These are phyloP conservation scores for Suillus ampliporus DNA, from an alignment of 768 basidiomycete genomes.

Conservation along the genomic window DNA sequence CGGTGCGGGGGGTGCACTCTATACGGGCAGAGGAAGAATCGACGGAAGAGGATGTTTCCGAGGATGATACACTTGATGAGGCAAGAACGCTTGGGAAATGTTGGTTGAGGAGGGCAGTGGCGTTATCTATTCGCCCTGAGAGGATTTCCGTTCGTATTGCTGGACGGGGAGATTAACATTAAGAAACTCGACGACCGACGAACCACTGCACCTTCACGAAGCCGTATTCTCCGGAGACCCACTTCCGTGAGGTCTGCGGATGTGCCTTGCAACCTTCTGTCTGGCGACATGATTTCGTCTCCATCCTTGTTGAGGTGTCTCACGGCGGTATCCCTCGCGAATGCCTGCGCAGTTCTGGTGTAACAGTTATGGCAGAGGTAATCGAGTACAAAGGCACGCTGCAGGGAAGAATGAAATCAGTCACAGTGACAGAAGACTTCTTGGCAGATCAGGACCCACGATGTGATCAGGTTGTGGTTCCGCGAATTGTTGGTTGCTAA, in stretches of 20 bases:
- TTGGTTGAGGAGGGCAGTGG: constrained; percentile 64
- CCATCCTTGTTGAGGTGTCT: constrained; percentile 72
- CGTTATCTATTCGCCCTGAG: constrained; percentile 75
- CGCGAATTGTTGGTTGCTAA: constrained; percentile 30
- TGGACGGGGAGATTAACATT: constrained; percentile 35
- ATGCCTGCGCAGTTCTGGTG: constrained; percentile 71
- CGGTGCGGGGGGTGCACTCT: constrained; percentile 61
- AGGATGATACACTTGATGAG: constrained; percentile 21
- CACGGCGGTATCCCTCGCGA: constrained; percentile 65
- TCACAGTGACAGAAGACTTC: not conserved
- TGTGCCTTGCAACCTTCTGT: constrained; percentile 24
- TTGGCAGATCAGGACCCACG: constrained; percentile 36
- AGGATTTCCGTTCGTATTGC: constrained; percentile 76
- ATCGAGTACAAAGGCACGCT: constrained; percentile 76
- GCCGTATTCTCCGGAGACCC: constrained; percentile 50
- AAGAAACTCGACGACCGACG: constrained; percentile 1
- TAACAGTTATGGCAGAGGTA: constrained; percentile 80
- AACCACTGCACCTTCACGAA: constrained; percentile 56
- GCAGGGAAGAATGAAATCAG: constrained; percentile 7
- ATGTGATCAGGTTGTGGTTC: constrained; percentile 50
- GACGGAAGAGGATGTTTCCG: constrained; percentile 22
- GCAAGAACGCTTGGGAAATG: constrained; percentile 79
- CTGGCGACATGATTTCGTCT: constrained; percentile 56
- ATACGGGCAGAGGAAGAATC: constrained; percentile 40
- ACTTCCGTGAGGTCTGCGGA: constrained; percentile 41